Conservation (phyloP, 2,329 filamentous ascomycete genomes). For the Tolypocladium tundrense region DNA sequence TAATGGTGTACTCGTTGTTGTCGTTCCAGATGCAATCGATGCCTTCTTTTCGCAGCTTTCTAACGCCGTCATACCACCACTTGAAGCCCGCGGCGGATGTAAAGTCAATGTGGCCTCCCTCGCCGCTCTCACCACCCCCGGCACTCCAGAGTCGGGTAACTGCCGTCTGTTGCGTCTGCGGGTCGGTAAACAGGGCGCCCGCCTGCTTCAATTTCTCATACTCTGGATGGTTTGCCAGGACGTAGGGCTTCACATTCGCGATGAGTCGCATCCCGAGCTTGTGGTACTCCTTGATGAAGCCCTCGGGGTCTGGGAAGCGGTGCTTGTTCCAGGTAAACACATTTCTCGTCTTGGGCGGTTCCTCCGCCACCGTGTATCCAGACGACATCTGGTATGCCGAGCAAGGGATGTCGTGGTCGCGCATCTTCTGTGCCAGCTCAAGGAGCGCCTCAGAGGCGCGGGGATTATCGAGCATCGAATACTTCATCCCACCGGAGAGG, state of each 20-base stretch:
- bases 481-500: not conserved
- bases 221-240: conserved; percentile 56
- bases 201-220: conserved; percentile 49
- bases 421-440: not conserved
- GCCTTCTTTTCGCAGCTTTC: conserved; percentile 48
- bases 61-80: conserved; percentile 63
- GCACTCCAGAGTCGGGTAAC: conserved; percentile 48
- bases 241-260: conserved; percentile 65
- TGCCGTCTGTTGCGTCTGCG: conserved; percentile 38
- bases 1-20: conserved; percentile 65
- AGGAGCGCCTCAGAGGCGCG: not conserved
- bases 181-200: conserved; percentile 47
- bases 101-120: conserved; percentile 67
- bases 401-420: not conserved
- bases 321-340: conserved; percentile 52
- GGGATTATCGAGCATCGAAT: not conserved
- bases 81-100: conserved; percentile 55
- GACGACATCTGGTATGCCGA: not conserved
- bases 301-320: conserved; percentile 58
- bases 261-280: conserved; percentile 55
- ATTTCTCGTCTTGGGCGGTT: not conserved
- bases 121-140: conserved; percentile 63
- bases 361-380: not conserved
- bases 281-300: conserved; percentile 52
- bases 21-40: conserved; percentile 73